Evolutionary conservation across 2,329 filamentous ascomycete species (phyloP).

Genomic region (Septoria linicola): DNA sequence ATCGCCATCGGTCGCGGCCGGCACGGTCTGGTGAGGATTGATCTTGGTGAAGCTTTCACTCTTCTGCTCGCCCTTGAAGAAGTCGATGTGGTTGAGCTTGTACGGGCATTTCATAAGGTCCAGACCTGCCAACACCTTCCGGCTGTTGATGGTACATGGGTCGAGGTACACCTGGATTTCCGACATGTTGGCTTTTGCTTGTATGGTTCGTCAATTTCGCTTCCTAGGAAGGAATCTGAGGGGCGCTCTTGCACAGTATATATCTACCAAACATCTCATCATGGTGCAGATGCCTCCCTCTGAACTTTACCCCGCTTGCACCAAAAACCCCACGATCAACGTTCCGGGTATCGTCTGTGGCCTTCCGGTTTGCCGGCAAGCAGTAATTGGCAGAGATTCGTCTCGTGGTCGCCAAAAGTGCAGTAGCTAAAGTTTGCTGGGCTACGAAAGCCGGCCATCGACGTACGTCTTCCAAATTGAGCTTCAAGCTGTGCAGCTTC

Average conservation of each 20-base stretch:
- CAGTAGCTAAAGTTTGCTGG: not conserved
- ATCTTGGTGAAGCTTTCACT: slow-evolving; percentile 38
- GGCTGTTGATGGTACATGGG: slow-evolving; percentile 45
- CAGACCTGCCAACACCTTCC: slow-evolving; percentile 45
- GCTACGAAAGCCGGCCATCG: not conserved
- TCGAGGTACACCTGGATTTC: slow-evolving; percentile 40
- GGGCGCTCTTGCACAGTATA: slow-evolving; percentile 9
- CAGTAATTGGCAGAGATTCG: not conserved
- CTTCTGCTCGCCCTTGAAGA: slow-evolving; percentile 45
- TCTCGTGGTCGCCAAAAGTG: not conserved
- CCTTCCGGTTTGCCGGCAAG: slow-evolving; percentile 1
- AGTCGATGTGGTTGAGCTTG: slow-evolving; percentile 42
- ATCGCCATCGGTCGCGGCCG: slow-evolving; percentile 42
- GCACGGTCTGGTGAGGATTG: slow-evolving; percentile 43
- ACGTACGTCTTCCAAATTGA: not conserved
- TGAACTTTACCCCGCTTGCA: slow-evolving; percentile 6
- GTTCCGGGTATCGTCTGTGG: not conserved
- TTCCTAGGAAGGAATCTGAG: not conserved
- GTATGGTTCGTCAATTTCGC: not conserved
- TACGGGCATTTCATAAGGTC: slow-evolving; percentile 40
- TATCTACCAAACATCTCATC: slow-evolving; percentile 9
- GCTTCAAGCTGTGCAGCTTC: not conserved
- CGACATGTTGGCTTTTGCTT: slow-evolving; percentile 21
- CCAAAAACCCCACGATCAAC: slow-evolving; percentile 9
- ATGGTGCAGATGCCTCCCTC: slow-evolving; percentile 1